Base-by-base conservation (phyloP, 768 basidiomycete species). In the Exsudoporus frostii region DNA sequence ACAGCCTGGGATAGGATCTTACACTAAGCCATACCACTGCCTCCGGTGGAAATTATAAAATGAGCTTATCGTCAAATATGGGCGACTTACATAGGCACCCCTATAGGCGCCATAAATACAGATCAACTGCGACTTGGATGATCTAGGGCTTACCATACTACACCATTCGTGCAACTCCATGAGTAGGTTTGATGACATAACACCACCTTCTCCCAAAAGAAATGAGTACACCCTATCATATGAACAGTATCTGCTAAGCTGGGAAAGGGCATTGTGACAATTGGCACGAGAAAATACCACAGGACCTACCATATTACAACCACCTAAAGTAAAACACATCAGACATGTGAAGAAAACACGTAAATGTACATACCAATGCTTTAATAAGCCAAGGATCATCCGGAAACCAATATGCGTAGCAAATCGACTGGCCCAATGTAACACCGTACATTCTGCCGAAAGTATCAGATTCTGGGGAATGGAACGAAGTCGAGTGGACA, bases 391-490 rank as follows among this genome's bases (percentile, higher is more conserved):
- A 33, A 2, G 32, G 24, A 32, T 60, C 59, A 1, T 50, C 11
- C 1, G 58, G 59, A 34, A 60, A 60, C 58, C 53, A 60, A 34
- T 17, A 17, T 3, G 10, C 0, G n/a, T 59, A 59, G 19, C 45
- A 55, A 11, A 51, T 45, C 20, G 37, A 40, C 13, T 60, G 58
- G 2, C 52, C 57, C 38, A 59, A 14, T 19, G 57, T 60, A 7
- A 17, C 43, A 6, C 59, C 58, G 25, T 60, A 60, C 58, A 60
- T 32, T 1, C 56, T 58, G 11, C 17, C 5, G 7, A 14, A 42
- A 29, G 19, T 1, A 11, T 55, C 30, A 30, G 33, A 20, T n/a
- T 20, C 15, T 29, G 11, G 27, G 22, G 4, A 22, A 25, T 10
- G 9, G 19, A 13, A 41, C 1, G 25, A 33, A 9, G 15, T 22